Evolutionary conservation across 192 early-diverging fungal genomes (phyloP).

Genomic region (Diversispora epigaea): DNA sequence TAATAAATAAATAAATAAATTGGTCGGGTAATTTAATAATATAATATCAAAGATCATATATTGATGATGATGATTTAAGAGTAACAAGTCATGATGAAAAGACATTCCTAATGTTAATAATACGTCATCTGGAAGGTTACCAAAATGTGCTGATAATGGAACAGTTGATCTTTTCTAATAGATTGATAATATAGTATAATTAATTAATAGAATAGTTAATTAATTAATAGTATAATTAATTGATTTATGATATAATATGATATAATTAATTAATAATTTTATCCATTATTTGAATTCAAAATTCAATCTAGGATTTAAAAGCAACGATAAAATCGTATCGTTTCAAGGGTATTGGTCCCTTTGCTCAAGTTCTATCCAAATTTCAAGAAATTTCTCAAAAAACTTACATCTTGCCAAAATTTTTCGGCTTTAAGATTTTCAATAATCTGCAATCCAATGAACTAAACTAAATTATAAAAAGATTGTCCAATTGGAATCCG

Average conservation of each 20-base stretch:
- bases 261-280: background rate
- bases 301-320: conserved; percentile 58
- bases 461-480: background rate
- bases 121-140: conserved; percentile 70
- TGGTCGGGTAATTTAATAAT: conserved; percentile 63
- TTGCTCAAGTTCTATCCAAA: conserved; percentile 29
- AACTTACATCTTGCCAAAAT: conserved; percentile 14
- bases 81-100: conserved; percentile 88
- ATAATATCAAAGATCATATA: conserved; percentile 88
- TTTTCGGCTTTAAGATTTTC: background rate
- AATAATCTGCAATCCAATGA: conserved; percentile 4
- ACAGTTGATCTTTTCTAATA: conserved; percentile 19
- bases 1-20: background rate
- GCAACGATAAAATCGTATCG: conserved; percentile 93
- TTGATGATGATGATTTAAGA: conserved; percentile 69
- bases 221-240: too few species aligned
- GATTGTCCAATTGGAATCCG: background rate
- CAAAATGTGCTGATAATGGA: conserved; percentile 66
- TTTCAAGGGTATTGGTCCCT: conserved; percentile 67
- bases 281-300: conserved; percentile 60
- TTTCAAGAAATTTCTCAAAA: conserved; percentile 33
- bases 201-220: too few species aligned
- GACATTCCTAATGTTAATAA: conserved; percentile 82
- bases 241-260: too few species aligned
- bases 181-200: too few species aligned